Conservation (phyloP, 2,329 filamentous ascomycete genomes). For the Fusarium abutilonis region DNA sequence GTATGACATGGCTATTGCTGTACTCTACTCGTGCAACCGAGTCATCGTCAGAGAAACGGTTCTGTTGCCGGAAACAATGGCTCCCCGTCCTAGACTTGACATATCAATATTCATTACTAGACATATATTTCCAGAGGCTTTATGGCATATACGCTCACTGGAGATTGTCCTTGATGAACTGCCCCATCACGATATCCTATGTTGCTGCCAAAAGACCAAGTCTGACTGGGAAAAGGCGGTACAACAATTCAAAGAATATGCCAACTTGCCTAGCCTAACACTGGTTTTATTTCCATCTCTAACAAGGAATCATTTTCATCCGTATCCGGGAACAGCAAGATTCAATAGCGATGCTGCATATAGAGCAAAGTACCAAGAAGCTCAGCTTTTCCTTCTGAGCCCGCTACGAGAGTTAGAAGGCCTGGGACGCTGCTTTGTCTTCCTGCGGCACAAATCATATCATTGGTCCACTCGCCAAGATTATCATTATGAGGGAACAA, state of each 20-base stretch:
- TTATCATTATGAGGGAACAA: neutral
- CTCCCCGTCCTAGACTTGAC: no score
- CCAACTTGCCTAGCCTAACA: neutral
- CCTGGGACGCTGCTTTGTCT: neutral
- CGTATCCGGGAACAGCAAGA: no score
- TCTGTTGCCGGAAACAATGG: no score
- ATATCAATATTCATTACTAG: neutral
- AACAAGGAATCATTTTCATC: no score
- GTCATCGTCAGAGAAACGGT: neutral
- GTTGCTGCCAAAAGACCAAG: neutral
- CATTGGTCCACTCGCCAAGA: neutral
- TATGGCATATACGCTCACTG: neutral
- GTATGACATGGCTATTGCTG: neutral
- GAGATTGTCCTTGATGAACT: neutral
- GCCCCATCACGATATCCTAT: neutral
- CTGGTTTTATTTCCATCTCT: neutral
- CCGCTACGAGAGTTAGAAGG: neutral
- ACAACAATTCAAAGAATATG: neutral
- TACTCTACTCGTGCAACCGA: neutral
- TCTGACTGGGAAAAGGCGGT: neutral
- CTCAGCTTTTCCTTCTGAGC: no score
- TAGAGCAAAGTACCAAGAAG: no score
- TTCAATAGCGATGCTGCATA: no score
- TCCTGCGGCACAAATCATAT: neutral
- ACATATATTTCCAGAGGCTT: neutral